phyloP scores from a whole-genome alignment of 805 yeast genomes.

The Ogataea minuta region DNA sequence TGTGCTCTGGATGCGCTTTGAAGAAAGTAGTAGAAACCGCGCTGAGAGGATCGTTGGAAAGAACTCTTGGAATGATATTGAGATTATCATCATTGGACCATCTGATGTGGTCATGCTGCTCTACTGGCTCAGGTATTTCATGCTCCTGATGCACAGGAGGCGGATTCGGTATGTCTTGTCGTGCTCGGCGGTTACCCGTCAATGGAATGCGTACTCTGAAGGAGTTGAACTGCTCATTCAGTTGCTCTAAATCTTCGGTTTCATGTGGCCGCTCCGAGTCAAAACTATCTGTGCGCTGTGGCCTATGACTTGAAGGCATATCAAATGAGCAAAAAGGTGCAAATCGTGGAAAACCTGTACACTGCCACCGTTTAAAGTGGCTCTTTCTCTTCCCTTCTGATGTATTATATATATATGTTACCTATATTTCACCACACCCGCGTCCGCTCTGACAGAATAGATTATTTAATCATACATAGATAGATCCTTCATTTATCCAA shows the following conservation, averaged over 20 bases:
- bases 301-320: conserved; percentile 8
- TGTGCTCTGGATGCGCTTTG: conserved; percentile 28
- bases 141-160: background rate
- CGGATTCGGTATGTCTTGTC: conserved; percentile 8
- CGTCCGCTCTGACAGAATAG: background rate
- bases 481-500: conserved; percentile 1
- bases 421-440: background rate
- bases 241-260: conserved; percentile 12
- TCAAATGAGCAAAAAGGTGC: conserved; percentile 1
- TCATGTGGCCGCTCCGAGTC: conserved; percentile 4
- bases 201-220: conserved; percentile 22
- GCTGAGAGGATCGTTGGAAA: conserved; percentile 15
- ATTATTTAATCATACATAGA: background rate
- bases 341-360: background rate
- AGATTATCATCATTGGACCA: conserved; percentile 26
- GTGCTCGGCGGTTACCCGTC: conserved; percentile 9
- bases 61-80: conserved; percentile 27
- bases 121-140: background rate
- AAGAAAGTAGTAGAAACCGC: conserved; percentile 27
- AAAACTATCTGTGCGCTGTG: conserved; percentile 4
- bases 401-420: too few relatives aligned
- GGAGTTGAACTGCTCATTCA: conserved; percentile 20
- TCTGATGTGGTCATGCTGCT: conserved; percentile 23
- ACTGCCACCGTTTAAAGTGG: background rate
- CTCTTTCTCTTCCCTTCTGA: too few relatives aligned